These are phyloP conservation scores for Clavispora fructus DNA, from an alignment of 805 yeast genomes.

Conservation along the genomic window DNA sequence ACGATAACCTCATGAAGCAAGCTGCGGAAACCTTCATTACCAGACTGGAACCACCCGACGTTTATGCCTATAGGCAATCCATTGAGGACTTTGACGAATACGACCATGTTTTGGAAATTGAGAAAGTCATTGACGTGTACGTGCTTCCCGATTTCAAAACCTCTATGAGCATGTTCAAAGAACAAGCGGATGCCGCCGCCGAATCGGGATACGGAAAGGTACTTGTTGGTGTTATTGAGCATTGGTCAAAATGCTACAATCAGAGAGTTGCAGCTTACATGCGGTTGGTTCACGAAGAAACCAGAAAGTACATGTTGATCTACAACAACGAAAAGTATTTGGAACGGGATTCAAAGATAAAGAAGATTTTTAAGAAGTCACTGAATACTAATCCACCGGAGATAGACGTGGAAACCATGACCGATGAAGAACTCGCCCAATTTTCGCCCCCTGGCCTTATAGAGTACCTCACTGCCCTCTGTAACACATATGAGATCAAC, in stretches of 20 bases:
- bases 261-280: constrained; percentile 63
- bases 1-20: constrained; percentile 56
- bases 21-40: constrained; percentile 61
- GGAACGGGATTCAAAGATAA: constrained; percentile 41
- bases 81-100: constrained; percentile 35
- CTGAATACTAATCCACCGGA: constrained; percentile 9
- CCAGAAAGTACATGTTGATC: constrained; percentile 36
- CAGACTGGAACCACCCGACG: constrained; percentile 70
- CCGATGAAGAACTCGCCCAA: constrained; percentile 31
- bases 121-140: constrained; percentile 40
- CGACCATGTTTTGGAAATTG: constrained; percentile 28
- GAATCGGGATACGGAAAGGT: constrained; percentile 79
- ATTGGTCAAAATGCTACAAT: constrained; percentile 58
- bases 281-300: constrained; percentile 43
- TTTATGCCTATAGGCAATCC: constrained; percentile 50
- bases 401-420: constrained; percentile 35
- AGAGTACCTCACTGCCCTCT: constrained; percentile 77
- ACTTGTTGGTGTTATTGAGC: constrained; percentile 69
- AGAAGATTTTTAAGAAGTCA: constrained; percentile 27
- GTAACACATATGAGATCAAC: constrained; percentile 81
- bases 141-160: constrained; percentile 76
- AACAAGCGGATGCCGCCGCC: constrained; percentile 83
- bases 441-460: constrained; percentile 60
- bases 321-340: constrained; percentile 35
- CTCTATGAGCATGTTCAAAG: constrained; percentile 78